A percentile compares a stretch with the other conserved stretches of the same genome.
These are phyloP conservation scores for Suillus cothurnatus DNA, from an alignment of 768 basidiomycete species.

Conservation along the genomic window DNA sequence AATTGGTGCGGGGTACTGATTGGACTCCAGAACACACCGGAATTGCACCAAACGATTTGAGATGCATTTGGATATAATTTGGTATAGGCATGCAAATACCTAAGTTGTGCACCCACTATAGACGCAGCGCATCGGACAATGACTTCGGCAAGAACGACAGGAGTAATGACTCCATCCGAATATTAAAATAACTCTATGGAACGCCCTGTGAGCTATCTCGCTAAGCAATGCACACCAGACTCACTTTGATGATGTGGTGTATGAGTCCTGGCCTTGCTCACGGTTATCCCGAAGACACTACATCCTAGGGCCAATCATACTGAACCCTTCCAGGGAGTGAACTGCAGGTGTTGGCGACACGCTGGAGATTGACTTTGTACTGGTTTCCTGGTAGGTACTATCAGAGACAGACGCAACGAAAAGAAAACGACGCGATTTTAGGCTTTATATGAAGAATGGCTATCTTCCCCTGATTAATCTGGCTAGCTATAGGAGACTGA, in stretches of 20 bases:
- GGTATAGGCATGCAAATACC: slow-evolving; percentile 24
- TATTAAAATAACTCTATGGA: slow-evolving; percentile 27
- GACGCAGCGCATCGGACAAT: neutral
- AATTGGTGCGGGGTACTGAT: neutral
- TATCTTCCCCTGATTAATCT: neutral
- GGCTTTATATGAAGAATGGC: neutral
- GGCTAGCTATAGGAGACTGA: neutral
- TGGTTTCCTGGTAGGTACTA: neutral
- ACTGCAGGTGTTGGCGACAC: neutral
- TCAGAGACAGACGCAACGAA: neutral
- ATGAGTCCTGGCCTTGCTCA: neutral
- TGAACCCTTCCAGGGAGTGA: neutral
- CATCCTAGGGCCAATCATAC: neutral
- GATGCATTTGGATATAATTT: slow-evolving; percentile 29
- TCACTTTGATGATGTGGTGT: slow-evolving; percentile 22
- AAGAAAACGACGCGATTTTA: neutral
- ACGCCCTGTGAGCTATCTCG: neutral
- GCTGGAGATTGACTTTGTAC: neutral
- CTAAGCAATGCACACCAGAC: slow-evolving; percentile 4
- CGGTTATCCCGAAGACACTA: neutral
- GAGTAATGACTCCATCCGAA: slow-evolving; percentile 31
- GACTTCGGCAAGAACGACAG: neutral
- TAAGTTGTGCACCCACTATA: slow-evolving; percentile 29
- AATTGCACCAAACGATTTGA: slow-evolving; percentile 28
- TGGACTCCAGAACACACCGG: slow-evolving; percentile 20